Evolutionary conservation across 1,284 basidiomycete species (phyloP), one percentile per base, ranked within the genome.

Genomic region (Marasmius fiardii): DNA sequence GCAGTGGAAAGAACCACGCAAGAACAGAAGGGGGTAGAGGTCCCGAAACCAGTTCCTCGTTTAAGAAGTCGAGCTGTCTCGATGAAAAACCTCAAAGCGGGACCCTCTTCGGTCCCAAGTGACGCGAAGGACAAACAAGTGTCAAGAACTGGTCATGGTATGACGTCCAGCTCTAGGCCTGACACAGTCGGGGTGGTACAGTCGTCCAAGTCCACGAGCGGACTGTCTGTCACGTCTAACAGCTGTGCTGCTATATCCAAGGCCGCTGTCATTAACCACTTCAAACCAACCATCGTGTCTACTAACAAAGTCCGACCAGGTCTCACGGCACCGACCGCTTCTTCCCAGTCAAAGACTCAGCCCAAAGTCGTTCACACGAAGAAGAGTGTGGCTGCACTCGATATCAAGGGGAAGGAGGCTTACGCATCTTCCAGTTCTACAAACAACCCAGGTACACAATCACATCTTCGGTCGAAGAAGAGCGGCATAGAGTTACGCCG

Each of bases 1-100:
- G 2, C 34, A 43, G 28, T 41, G 6, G 44, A 58, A 28, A 21
- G 33, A 21, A 12, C 39, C 10, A 34, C 51, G 12, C 34, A 33
- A 14, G 33, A 31, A 7, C 43, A 34, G 10, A 52, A 43, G 35
- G 53, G 56, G 37, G 56, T 49, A n/a, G 50, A 39, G 28, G 49
- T 44, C 5, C 53, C 54, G 7, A 58, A 53, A 34, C 47, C 47
- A 16, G 47, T 33, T n/a, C 47, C 47, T 31, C 24, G 26, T 18
- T 12, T 31, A 18, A 6, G 47, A 31, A 49, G 23, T 8, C 24
- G 47, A 14, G 31, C 47, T 16, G 28, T 49, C 23, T 49, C 47
- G 2, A 49, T 49, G 47, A 49, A 49, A 26, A 33, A 49, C 28
- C 47, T 31, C 23, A 49, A 49, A 33, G 26, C 20, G 12, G 47